A percentile compares a stretch with the other conserved stretches of the same genome.
phyloP scores from a whole-genome alignment of 495 filamentous ascomycete genomes.

The Aspergillus affinis region DNA sequence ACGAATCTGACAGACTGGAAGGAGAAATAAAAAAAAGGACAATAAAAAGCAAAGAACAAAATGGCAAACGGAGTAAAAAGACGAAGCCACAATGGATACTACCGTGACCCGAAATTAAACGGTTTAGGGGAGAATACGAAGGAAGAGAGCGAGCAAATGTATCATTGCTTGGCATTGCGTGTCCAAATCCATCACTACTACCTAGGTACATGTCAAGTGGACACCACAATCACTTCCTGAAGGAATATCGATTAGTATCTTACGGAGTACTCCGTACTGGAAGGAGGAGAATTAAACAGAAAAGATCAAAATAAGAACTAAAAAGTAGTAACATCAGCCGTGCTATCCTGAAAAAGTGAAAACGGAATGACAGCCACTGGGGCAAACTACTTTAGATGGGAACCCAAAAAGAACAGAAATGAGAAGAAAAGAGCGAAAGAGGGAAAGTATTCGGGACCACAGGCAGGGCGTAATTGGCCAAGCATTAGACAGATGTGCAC shows the following conservation, averaged over 20 bases:
- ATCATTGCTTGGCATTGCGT: neutral
- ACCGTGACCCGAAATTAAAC: neutral
- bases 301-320: too few relatives aligned
- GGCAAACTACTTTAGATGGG: neutral
- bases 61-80: neutral
- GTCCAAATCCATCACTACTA: neutral
- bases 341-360: too few relatives aligned
- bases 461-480: neutral
- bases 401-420: too few relatives aligned
- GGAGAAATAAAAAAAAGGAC: neutral
- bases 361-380: neutral
- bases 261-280: neutral
- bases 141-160: neutral
- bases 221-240: neutral
- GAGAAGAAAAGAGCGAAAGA: too few relatives aligned
- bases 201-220: neutral
- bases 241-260: neutral
- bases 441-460: neutral
- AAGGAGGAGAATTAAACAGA: too few relatives aligned
- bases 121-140: neutral
- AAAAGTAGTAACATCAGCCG: too few relatives aligned
- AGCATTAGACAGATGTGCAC: conserved; percentile 7
- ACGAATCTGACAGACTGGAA: neutral
- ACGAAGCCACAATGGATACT: neutral
- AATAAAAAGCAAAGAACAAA: neutral